Evolutionary conservation across 192 early-diverging fungal genomes (phyloP), one percentile per base, ranked within the genome.

Genomic region (Cetraspora pellucida): DNA sequence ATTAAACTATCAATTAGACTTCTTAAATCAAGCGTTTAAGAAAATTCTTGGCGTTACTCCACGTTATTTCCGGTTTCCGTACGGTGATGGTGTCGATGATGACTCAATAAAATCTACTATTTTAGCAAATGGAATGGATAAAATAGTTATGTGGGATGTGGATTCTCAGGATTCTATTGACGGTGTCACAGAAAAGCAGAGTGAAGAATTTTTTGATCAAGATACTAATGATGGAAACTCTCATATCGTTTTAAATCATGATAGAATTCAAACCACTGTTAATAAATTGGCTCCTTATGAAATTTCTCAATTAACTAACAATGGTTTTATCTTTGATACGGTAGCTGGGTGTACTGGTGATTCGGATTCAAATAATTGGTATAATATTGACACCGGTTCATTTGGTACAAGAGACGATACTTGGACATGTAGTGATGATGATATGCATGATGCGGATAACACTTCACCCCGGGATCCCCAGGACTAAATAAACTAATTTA

Each of bases 21-120:
- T 79, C 25, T 78, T 87, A 10, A 86, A 88, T 31, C 77, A 82
- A 10, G 81, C 85, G 10, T 83, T 91, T 66, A 25, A 74, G 16
- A 83, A 85, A 19, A 75, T 85, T 16, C 84, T 86, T 66, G 90
- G 89, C 17, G 80, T 87, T 4, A 77, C 77, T 4, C 89, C 90
- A 10, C 78, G 66, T 1, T 93, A 88, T 72, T 83, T 90, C 67
- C 85, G 91, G 23, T 88, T 89, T 23, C 90, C 90, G 0, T 90
- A 73, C 78, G 82, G 82, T 57, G 77, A 46, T 23, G 82, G 82
- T 47, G 73, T 43, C 21, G 72, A 77, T 16, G 25, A 57, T 1
- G 60, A 55, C 57, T 14, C 19, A 61, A 68, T 84, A 28, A 75
- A 70, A 8, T 17, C 17, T 1, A 59, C 76, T 2, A 55, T 81